A percentile compares a stretch with the other conserved stretches of the same genome.
Evolutionary conservation across 225 moss, liverwort and hornwort genomes (phyloP).

Genomic region (Marchantia paleacea): DNA sequence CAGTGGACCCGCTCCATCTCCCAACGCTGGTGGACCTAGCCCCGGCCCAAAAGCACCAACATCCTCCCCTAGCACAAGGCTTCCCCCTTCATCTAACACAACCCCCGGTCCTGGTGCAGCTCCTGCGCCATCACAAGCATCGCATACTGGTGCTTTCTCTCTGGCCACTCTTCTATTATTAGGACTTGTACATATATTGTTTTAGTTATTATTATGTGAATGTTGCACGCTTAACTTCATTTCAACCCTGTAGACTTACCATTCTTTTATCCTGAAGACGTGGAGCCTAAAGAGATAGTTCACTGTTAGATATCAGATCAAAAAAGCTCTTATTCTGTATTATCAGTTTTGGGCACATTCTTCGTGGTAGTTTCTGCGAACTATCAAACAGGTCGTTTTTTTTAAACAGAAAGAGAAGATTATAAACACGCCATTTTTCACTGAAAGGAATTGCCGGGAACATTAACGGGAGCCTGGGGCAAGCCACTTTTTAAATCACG

Average conservation of each 20-base stretch:
- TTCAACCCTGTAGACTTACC: not conserved
- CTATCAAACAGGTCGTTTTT: not conserved
- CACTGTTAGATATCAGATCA: not conserved
- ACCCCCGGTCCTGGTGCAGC: not conserved
- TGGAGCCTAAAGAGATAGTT: not conserved
- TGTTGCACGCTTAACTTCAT: not conserved
- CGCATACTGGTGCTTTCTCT: not conserved
- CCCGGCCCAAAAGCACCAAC: not conserved
- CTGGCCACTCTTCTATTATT: conserved; percentile 4
- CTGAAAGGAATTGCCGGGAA: too few species aligned
- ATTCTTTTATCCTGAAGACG: conserved; percentile 15
- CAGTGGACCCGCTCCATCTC: not conserved
- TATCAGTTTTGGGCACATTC: not conserved
- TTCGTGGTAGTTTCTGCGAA: not conserved
- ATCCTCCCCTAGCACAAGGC: not conserved
- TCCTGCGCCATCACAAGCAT: not conserved
- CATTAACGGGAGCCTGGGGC: too few species aligned
- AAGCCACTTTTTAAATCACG: too few species aligned
- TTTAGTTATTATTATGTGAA: not conserved
- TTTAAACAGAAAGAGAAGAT: not conserved
- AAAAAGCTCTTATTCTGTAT: not conserved
- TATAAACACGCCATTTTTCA: not conserved
- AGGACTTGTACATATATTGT: conserved; percentile 16
- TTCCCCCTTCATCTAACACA: too few species aligned
- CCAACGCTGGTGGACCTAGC: not conserved